Evolutionary conservation across 805 yeast species (phyloP), one percentile per base, ranked within the genome.

Genomic region (Candida namnaoensis): DNA sequence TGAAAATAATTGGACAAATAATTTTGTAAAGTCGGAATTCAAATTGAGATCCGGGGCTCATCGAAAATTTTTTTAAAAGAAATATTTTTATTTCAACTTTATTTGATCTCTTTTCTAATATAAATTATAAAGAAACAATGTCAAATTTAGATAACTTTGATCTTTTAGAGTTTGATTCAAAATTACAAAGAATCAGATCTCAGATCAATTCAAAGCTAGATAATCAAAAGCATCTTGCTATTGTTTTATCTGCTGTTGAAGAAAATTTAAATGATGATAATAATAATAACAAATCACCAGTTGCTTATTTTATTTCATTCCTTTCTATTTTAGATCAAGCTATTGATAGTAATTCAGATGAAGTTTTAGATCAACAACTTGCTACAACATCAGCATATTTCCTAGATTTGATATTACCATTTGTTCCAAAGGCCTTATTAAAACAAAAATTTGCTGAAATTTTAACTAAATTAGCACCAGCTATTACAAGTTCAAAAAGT

Each of bases 221-320:
- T 24, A 86, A 88, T 60, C 97, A 88, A 64, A 84, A 82, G 55
- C 88, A 83, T 56, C 69, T 86, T 47, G 95, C 96, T 8, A 64
- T 87, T 26, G 80, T 91, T 43, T 70, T 93, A 38, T 74, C 82
- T 23, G 95, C 97, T 4, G 90, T 93, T 38, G 99, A 93, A 58
- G 96, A 87, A 51, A 86, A 86, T 51, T 72, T 93, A 36, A 69
- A 72, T 36, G 56, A 55, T 10, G 60, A 61, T 45, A 54, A 57
- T 34, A 55, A 54, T 40, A n/a, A n/a, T n/a, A n/a, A n/a, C n/a
- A 70, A 67, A 44, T 69, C 84, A 13, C 80, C 96, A 26, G 82
- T 86, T 26, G 81, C 95, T 0, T 93, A 93, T 61, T 80, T 88
- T 53, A 80, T 90, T 14, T 85, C 96, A 0, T 82, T 91, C 48